phyloP scores from a whole-genome alignment of 2,329 filamentous ascomycete species.

The Calonectria pteridis region DNA sequence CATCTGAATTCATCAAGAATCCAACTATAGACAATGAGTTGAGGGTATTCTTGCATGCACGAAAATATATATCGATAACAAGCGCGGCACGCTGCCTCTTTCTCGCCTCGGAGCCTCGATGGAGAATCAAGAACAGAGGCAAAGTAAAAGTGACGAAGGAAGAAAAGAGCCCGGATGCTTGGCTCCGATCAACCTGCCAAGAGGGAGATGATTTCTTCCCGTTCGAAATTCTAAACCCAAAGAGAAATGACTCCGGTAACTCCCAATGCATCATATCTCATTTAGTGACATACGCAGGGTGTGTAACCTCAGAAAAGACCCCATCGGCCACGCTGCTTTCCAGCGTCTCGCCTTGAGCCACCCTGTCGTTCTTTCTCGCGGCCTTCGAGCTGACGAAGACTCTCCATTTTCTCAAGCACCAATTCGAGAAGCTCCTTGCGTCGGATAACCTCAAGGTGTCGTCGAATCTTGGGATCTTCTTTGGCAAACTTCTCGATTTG shows the following conservation, averaged over 20 bases:
- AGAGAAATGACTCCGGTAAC: constrained; percentile 45
- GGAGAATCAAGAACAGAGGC: constrained; percentile 4
- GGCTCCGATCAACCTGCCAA: constrained; percentile 13
- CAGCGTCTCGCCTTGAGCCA: constrained; percentile 41
- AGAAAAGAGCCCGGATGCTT: constrained; percentile 8
- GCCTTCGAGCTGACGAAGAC: constrained; percentile 84
- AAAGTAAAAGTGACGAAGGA: constrained; percentile 3
- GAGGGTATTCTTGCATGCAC: constrained; percentile 47
- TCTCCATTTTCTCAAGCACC: constrained; percentile 96
- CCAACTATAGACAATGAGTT: constrained; percentile 28
- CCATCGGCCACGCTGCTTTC: constrained; percentile 62
- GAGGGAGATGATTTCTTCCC: constrained; percentile 11
- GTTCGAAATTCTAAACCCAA: constrained; percentile 40
- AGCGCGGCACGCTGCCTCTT: constrained; percentile 26
- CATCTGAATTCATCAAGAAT: not conserved
- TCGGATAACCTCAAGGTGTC: constrained; percentile 91
- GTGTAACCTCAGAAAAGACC: constrained; percentile 58
- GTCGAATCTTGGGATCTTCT: constrained; percentile 90
- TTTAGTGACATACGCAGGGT: constrained; percentile 17
- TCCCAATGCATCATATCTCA: constrained; percentile 47
- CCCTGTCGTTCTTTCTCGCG: constrained; percentile 69
- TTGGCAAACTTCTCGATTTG: constrained; percentile 92
- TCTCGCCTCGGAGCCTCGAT: not conserved
- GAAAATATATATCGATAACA: constrained; percentile 37
- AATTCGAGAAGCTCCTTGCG: constrained; percentile 94